Evolutionary conservation across 768 basidiomycete species (phyloP).

Genomic region (Amanita rimosa): DNA sequence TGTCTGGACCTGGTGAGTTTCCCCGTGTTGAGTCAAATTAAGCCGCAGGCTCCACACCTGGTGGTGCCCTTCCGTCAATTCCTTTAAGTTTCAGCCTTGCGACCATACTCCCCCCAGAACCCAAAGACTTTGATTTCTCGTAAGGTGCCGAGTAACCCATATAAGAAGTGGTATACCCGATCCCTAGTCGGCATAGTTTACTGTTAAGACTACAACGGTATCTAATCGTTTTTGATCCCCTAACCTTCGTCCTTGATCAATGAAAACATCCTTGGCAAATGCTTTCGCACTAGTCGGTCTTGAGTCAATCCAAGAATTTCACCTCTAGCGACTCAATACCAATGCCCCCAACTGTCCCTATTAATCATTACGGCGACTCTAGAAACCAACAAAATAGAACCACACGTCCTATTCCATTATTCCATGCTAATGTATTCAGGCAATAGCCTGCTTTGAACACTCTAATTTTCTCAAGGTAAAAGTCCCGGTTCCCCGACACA

Average conservation of each 20-base stretch:
- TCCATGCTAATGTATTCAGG: too few species aligned
- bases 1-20: slow-evolving; percentile 77
- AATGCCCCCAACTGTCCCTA: too few species aligned
- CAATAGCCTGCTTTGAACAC: too few species aligned
- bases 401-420: too few species aligned
- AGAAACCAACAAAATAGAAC: too few species aligned
- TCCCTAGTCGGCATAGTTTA: slow-evolving; percentile 79
- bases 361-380: too few species aligned
- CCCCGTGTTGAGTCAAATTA: slow-evolving; percentile 80
- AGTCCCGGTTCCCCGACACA: too few species aligned
- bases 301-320: slow-evolving; percentile 79
- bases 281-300: slow-evolving; percentile 77
- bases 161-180: slow-evolving; percentile 52
- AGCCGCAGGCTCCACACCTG: slow-evolving; percentile 69
- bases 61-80: slow-evolving; percentile 81
- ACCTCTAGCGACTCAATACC: slow-evolving; percentile 75
- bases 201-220: slow-evolving; percentile 57
- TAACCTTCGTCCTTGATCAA: slow-evolving; percentile 81
- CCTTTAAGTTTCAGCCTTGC: slow-evolving; percentile 67
- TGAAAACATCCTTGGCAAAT: slow-evolving; percentile 81
- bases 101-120: slow-evolving; percentile 47
- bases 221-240: slow-evolving; percentile 81
- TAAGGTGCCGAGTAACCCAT: slow-evolving; percentile 72
- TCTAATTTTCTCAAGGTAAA: too few species aligned
- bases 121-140: slow-evolving; percentile 86